Conservation (phyloP, 2,329 filamentous ascomycete genomes). For the Lithohypha guttulata region DNA sequence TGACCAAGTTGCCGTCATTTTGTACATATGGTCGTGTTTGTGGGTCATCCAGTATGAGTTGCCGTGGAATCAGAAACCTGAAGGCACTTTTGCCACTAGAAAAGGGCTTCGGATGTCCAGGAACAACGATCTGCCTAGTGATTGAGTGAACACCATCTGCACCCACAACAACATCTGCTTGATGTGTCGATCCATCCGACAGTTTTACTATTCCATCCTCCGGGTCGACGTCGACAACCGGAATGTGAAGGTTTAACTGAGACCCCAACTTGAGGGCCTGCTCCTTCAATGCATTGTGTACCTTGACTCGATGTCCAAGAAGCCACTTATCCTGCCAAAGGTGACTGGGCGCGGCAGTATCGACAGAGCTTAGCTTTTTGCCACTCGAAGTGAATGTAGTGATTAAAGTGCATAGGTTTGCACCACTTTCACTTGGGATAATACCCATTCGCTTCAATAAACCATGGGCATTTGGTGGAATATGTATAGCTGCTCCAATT, state of each 20-base stretch:
- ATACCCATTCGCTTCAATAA: conserved; percentile 21
- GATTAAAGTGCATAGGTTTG: neutral
- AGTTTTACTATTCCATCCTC: conserved; percentile 23
- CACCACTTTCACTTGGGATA: neutral
- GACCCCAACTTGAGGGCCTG: too few species aligned
- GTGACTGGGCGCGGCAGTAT: too few species aligned
- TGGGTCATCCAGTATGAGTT: conserved; percentile 26
- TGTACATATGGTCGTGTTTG: too few species aligned
- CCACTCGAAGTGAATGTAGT: too few species aligned
- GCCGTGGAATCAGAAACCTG: conserved; percentile 31
- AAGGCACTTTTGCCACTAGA: too few species aligned
- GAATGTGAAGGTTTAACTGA: too few species aligned
- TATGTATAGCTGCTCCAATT: conserved; percentile 43
- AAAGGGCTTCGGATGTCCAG: too few species aligned
- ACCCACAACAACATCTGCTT: conserved; percentile 30
- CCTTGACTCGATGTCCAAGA: conserved; percentile 34
- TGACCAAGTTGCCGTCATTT: too few species aligned
- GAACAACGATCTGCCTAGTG: conserved; percentile 25
- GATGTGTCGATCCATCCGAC: conserved; percentile 23
- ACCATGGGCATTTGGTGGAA: conserved; percentile 22
- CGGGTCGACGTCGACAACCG: conserved; percentile 20
- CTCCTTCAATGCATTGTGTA: conserved; percentile 30
- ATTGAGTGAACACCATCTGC: conserved; percentile 32
- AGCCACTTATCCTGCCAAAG: too few species aligned
- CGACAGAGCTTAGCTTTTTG: too few species aligned